Evolutionary conservation across 768 basidiomycete species (phyloP).

Genomic region (Trametes meyenii): DNA sequence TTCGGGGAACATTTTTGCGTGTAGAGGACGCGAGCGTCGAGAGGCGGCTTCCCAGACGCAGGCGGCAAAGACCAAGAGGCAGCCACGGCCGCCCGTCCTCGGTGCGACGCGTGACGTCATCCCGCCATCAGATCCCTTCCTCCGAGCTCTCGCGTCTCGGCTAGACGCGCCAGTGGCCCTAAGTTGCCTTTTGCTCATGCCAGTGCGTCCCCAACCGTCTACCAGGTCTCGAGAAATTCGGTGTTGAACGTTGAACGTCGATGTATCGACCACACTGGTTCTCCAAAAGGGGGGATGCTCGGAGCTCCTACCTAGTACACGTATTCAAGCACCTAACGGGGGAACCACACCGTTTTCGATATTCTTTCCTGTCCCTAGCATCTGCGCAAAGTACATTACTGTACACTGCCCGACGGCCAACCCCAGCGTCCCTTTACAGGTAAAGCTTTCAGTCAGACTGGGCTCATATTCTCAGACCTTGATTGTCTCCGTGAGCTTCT

Average conservation of each 20-base stretch:
- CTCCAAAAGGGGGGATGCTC: no score
- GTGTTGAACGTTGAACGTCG: no score
- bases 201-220: not conserved
- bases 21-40: not conserved
- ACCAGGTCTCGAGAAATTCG: no score
- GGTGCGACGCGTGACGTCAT: constrained; percentile 22
- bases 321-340: no score
- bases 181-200: no score
- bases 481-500: constrained; percentile 32
- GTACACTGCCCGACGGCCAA: no score
- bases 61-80: not conserved
- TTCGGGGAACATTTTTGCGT: not conserved
- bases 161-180: no score
- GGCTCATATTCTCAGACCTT: constrained; percentile 10
- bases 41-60: not conserved
- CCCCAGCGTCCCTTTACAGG: no score
- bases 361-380: not conserved
- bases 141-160: constrained; percentile 10
- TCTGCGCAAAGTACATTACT: no score
- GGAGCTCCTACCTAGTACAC: no score
- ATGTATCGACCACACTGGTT: no score
- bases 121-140: not conserved
- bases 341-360: not conserved
- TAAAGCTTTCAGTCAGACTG: not conserved
- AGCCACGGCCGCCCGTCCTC: constrained; percentile 8